Base-by-base conservation (phyloP, 768 basidiomycete species). In the Austroboletus festivus region DNA sequence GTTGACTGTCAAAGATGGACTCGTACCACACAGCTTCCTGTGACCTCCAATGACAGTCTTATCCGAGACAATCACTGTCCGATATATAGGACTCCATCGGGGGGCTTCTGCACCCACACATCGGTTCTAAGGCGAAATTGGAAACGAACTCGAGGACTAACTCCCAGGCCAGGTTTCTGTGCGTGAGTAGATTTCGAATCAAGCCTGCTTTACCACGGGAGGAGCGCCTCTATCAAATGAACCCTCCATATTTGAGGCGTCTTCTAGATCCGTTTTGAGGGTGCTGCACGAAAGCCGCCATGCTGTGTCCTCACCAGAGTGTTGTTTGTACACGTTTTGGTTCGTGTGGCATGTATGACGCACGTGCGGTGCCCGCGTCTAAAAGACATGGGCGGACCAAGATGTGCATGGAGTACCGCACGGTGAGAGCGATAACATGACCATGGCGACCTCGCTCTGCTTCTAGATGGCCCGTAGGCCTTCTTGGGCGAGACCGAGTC, bases 151-250 rank as follows among this genome's bases (percentile, higher is more conserved):
- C 6, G 53, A 54, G 21, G 30, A 46, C 47, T 35, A 47, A 44
- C 61, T 62, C 61, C 51, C 63, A 62, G 50, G 56, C 56, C 30
- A 42, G 38, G 44, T 40, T 54, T 39, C 21, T 24, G 4, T 28
- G 33, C 37, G 56, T 64, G 61, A 62, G 60, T 56, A 52, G 38
- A 50, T 48, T 22, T 50, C 19, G 33, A 42, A 33, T 31, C 35
- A 42, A 28, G 44, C 34, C 12, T 23, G 34, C 45, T 38, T 42
- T 38, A 26, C 45, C 48, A 51, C 48, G 48, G 37, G 45, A 43
- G 19, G 24, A 30, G 31, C 28, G 20, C 33, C 37, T 33, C 31
- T 13, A 13, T 13, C 30, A 39, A 47, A 54, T 51, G 50, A 61
- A 61, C 57, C 50, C 52, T 60, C 50, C 53, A 52, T 61, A 46